Conservation (phyloP, 164 flowering plant species). For the Nymphaea colorata region DNA sequence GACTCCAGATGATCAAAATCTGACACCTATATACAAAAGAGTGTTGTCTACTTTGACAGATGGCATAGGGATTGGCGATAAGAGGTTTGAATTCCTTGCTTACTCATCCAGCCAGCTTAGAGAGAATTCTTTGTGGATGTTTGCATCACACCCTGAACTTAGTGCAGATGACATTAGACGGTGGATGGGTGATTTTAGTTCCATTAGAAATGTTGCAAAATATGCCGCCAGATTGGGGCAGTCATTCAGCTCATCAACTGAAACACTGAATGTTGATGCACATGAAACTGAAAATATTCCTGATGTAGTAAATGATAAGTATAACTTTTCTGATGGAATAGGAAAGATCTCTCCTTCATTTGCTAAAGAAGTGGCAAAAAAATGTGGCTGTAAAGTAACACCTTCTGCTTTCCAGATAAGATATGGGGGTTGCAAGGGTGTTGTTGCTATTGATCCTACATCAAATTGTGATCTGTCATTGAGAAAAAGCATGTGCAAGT, state of each 20-base stretch:
- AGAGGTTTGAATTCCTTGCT: constrained; percentile 86
- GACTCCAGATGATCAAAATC: constrained; percentile 8
- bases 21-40: constrained; percentile 47
- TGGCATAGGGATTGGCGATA: constrained; percentile 69
- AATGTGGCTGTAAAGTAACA: constrained; percentile 35
- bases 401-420: constrained; percentile 90
- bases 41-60: constrained; percentile 36
- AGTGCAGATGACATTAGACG: constrained; percentile 51
- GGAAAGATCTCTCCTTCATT: constrained; percentile 78
- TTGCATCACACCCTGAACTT: constrained; percentile 47
- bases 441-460: constrained; percentile 75
- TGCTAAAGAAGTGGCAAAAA: constrained; percentile 57
- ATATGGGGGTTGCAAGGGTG: constrained; percentile 89
- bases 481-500: constrained; percentile 74
- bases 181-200: constrained; percentile 76
- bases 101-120: constrained; percentile 80
- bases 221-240: constrained; percentile 93
- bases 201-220: constrained; percentile 75
- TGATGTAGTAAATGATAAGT: constrained; percentile 38
- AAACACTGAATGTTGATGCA: constrained; percentile 41
- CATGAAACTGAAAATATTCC: constrained; percentile 47
- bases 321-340: constrained; percentile 86
- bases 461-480: constrained; percentile 45
- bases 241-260: constrained; percentile 73
- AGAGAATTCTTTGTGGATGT: constrained; percentile 87